A percentile compares a stretch with the other conserved stretches of the same genome.
phyloP scores from a whole-genome alignment of 345 rosid species.

The Rhodamnia rubescens region DNA sequence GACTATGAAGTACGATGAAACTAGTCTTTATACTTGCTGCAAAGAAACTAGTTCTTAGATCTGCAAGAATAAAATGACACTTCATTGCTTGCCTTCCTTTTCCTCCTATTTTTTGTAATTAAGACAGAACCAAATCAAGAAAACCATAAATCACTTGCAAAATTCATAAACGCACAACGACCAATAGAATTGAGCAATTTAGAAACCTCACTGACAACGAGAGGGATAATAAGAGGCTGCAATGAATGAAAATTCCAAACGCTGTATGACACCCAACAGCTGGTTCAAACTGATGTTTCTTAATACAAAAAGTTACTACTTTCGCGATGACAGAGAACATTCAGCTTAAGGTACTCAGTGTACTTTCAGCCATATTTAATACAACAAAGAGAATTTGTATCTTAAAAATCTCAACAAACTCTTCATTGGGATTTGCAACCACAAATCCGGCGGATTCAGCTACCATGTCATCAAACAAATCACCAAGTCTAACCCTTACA shows the following conservation, averaged over 20 bases:
- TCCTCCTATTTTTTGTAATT: neutral
- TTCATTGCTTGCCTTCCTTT: neutral
- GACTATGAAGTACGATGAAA: neutral
- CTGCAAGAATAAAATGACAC: neutral
- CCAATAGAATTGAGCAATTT: neutral
- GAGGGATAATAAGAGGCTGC: neutral
- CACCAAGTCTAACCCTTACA: neutral
- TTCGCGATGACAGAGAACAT: neutral
- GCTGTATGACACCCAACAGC: neutral
- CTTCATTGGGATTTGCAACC: neutral
- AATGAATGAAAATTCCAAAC: neutral
- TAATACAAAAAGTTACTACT: neutral
- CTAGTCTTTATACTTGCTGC: neutral
- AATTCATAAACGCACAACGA: neutral
- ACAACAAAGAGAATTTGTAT: neutral
- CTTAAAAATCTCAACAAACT: neutral
- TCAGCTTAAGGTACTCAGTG: neutral
- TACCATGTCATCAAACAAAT: neutral
- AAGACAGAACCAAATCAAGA: neutral
- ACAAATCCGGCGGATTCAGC: neutral
- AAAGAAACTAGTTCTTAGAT: neutral
- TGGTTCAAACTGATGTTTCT: neutral
- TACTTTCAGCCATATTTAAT: neutral
- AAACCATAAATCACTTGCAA: neutral
- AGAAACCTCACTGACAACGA: neutral